Base-by-base conservation (phyloP, 345 rosid species). In the Bruguiera gymnorhiza region DNA sequence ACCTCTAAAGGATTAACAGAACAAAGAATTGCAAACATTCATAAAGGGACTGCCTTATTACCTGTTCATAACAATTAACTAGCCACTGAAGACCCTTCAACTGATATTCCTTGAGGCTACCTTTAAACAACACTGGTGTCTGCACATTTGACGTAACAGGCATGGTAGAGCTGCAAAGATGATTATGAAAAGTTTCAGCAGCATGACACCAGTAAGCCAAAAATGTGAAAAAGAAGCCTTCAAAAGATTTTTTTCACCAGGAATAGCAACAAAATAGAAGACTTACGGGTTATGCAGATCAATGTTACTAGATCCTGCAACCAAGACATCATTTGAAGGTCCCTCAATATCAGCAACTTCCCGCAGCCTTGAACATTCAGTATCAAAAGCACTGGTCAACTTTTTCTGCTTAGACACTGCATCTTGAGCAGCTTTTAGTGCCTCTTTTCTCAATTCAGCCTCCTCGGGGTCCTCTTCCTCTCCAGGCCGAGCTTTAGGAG, bases 61-160 rank as follows among this genome's bases (percentile, higher is more conserved):
- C 99, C 98, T 96, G 97, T 86, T 96, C 99, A 79, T 96, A 96
- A 82, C 99, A 96, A 82, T 96, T 96, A 75, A 92, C 99, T 63
- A 96, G 94, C 99, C 99, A 96, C 86, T 96, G 99, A 80, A 96
- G 99, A 55, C 99, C 99, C 84, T 96, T 96, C 83, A 92, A 77
- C 80, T 96, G 99, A 82, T 96, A 96, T 74, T 86, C 99, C 85
- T 96, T 96, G 63, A 96, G 99, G 72, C 84, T 79, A 63, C 99
- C 99, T 63, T 86, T 92, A 74, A 96, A 96, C 82, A 96, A 73
- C 76, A 86, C 96, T 32, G 99, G 99, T 68, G 98, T 84, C 84
- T 85, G 92, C 81, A 96, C 99, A 4, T 97, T 92, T 79, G 99
- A 96, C 58, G 92, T 87, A 66, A 82, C 94, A 62, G 99, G 99